These are phyloP conservation scores for Dryadomyces quercivorus DNA, from an alignment of 2,329 filamentous ascomycete genomes.

Conservation along the genomic window DNA sequence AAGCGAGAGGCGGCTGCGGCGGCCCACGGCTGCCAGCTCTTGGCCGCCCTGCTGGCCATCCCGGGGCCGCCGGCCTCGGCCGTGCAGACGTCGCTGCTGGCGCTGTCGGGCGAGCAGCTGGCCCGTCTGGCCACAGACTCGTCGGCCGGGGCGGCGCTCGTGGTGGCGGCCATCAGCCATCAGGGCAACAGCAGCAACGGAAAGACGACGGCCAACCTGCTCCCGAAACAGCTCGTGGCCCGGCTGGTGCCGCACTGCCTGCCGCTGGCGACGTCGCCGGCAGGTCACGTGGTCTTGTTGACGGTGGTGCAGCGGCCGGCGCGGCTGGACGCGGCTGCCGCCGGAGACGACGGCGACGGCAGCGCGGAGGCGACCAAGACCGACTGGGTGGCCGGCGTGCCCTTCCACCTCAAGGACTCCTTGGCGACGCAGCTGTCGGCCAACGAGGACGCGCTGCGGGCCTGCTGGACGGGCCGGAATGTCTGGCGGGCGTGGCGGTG, in stretches of 20 bases:
- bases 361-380: not conserved
- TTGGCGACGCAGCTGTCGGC: conserved; percentile 36
- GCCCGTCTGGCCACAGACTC: conserved; percentile 51
- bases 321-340: conserved; percentile 13
- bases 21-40: conserved; percentile 68
- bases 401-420: conserved; percentile 45
- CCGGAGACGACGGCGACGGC: not conserved
- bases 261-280: conserved; percentile 35
- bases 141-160: conserved; percentile 33
- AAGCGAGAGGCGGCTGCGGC: conserved; percentile 28
- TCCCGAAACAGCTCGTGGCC: conserved; percentile 44
- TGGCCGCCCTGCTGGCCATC: conserved; percentile 65
- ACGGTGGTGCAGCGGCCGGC: conserved; percentile 37
- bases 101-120: conserved; percentile 41
- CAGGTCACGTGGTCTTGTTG: conserved; percentile 39
- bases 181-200: not conserved
- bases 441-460: conserved; percentile 35
- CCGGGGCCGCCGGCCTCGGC: conserved; percentile 56
- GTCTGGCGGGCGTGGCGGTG: conserved; percentile 48
- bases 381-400: conserved; percentile 19
- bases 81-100: conserved; percentile 59
- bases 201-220: conserved; percentile 17
- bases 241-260: conserved; percentile 30
- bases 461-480: conserved; percentile 40
- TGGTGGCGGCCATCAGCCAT: conserved; percentile 33